Base-by-base conservation (phyloP, 371 early-diverging fungal genomes). In the Mortierella sp. region DNA sequence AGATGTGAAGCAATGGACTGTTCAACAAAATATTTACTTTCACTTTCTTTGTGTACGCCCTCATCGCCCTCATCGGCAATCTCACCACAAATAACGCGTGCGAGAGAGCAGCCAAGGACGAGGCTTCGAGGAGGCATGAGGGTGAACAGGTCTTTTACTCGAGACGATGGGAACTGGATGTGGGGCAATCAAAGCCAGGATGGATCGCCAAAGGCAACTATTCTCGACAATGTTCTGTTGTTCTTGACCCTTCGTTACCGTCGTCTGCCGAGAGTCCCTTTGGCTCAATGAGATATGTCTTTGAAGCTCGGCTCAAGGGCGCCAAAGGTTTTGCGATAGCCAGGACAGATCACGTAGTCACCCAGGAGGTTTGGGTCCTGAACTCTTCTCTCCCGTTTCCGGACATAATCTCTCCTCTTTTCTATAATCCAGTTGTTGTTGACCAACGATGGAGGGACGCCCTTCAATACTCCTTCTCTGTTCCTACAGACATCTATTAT, bases 361-460 rank as follows among this genome's bases (percentile, higher is more conserved):
- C 47, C 14, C 70, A 70, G 34, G 70, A 70, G 34, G 62, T 70
- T 6, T 70, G 62, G 70, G 58, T 70, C 53, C 21, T 61, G 23
- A 62, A 62, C 42, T 62, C 70, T 2, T 28, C 43, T 1, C 51
- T 68, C 0, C 69, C 69, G 21, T 59, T 53, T 32, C 24, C 23
- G 27, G 47, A 21, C 26, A 46, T 14, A 1, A 34, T n/a, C 14
- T 41, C 39, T 31, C 49, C 50, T 1, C 23, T 58, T 1, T n/a
- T n/a, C n/a, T 55, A 59, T 17, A 52, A 48, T 26, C 69, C 69
- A 3, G 21, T 51, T 8, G 23, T 5, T 4, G 19, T 50, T 4
- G 6, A 24, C 1, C 39, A 26, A 6, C 30, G 19, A 26, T 60
- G 69, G 69, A 56, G 42, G 28, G 46, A 46, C 17, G 19, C 43